These are phyloP conservation scores for Xanthoconium stramineum DNA, from an alignment of 768 basidiomycete genomes.

Conservation along the genomic window DNA sequence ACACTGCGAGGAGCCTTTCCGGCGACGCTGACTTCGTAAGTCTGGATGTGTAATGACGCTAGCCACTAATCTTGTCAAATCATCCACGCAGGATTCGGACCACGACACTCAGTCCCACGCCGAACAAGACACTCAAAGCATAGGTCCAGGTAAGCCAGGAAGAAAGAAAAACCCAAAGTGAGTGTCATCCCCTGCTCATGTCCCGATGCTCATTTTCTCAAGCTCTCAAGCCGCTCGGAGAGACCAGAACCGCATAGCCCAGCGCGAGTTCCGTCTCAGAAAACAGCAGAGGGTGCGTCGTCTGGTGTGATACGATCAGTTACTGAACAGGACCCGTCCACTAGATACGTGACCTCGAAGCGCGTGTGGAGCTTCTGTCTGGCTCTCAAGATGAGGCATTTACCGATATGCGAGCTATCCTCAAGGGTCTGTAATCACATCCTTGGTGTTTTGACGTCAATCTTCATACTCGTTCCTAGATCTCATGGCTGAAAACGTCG, in stretches of 20 bases:
- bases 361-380: slow-evolving; percentile 90
- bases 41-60: slow-evolving; percentile 7
- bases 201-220: slow-evolving; percentile 17
- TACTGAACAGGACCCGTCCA: slow-evolving; percentile 1
- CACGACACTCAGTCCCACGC: slow-evolving; percentile 56
- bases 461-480: slow-evolving; percentile 41
- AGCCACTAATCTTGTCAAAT: slow-evolving; percentile 7
- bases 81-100: slow-evolving; percentile 57
- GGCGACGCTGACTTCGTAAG: slow-evolving; percentile 52
- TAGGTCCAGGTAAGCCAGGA: slow-evolving; percentile 45
- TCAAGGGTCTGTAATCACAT: slow-evolving; percentile 53
- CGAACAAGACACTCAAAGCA: slow-evolving; percentile 20
- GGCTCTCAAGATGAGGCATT: slow-evolving; percentile 89
- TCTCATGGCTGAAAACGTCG: slow-evolving; percentile 87
- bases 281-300: slow-evolving; percentile 78
- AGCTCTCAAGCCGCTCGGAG: slow-evolving; percentile 87
- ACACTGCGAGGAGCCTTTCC: slow-evolving; percentile 58
- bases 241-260: slow-evolving; percentile 90
- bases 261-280: slow-evolving; percentile 86
- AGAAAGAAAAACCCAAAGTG: slow-evolving; percentile 91
- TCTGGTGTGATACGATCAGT: not conserved
- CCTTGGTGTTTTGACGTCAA: not conserved
- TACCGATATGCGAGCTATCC: slow-evolving; percentile 75
- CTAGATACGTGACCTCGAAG: slow-evolving; percentile 93
- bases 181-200: slow-evolving; percentile 20